Conservation (phyloP, 495 filamentous ascomycete species). For the Podospora pseudopauciseta region DNA sequence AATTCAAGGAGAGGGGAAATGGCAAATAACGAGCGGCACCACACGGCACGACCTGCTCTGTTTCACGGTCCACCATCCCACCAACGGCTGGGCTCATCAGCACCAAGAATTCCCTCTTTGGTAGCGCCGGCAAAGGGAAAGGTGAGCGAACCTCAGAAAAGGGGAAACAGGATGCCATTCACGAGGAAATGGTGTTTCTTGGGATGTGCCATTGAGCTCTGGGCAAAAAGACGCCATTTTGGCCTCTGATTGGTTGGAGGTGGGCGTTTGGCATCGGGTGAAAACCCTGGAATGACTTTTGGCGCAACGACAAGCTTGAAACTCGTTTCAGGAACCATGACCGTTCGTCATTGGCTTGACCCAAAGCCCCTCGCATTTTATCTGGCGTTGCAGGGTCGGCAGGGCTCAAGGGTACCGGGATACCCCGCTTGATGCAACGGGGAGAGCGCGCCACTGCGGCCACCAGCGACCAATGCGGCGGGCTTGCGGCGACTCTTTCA, state of each 20-base stretch:
- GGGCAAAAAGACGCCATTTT: neutral
- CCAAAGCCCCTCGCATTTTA: conserved; percentile 25
- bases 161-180: neutral
- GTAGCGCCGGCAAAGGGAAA: neutral
- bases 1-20: conserved; percentile 1
- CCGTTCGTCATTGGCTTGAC: conserved; percentile 13
- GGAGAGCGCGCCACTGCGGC: conserved; percentile 10
- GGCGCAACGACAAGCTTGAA: conserved; percentile 16
- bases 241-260: conserved; percentile 12
- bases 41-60: neutral
- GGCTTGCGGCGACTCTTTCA: neutral
- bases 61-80: conserved; percentile 1
- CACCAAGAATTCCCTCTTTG: neutral
- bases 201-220: neutral
- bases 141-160: neutral
- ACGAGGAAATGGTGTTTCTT: neutral
- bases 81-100: conserved; percentile 8
- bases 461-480: neutral
- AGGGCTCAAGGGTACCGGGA: neutral
- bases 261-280: conserved; percentile 2
- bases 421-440: conserved; percentile 19
- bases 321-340: conserved; percentile 18
- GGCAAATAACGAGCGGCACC: conserved; percentile 5
- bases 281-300: conserved; percentile 5
- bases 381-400: neutral